phyloP scores from a whole-genome alignment of 495 filamentous ascomycete genomes.

The Hypoxylon lienhwacheense region DNA sequence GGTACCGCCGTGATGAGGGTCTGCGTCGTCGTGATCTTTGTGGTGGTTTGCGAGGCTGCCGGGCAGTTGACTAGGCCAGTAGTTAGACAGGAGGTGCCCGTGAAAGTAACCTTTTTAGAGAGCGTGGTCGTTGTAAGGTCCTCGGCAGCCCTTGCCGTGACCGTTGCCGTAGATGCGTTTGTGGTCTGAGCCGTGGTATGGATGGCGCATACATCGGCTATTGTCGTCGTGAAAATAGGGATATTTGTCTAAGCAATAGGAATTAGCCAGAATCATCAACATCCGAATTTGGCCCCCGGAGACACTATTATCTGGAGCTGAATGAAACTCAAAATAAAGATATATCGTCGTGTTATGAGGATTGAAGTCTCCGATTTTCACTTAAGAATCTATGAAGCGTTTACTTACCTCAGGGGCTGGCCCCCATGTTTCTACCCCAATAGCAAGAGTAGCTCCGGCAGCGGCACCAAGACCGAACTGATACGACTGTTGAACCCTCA shows the following conservation, averaged over 20 bases:
- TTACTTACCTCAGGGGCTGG: constrained; percentile 38
- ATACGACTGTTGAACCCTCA: constrained; percentile 52
- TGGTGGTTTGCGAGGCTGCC: constrained; percentile 46
- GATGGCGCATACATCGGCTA: constrained; percentile 51
- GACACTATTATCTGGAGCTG: too few species aligned
- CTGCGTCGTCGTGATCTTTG: constrained; percentile 35
- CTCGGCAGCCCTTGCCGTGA: constrained; percentile 36
- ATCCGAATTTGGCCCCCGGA: too few species aligned
- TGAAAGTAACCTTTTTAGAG: constrained; percentile 40
- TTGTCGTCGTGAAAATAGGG: constrained; percentile 57
- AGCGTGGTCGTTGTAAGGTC: constrained; percentile 43
- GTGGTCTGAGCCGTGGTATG: constrained; percentile 20
- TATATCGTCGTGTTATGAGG: too few species aligned
- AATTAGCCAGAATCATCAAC: too few species aligned
- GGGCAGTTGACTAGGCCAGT: constrained; percentile 52
- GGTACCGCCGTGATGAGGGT: constrained; percentile 45
- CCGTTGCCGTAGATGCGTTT: constrained; percentile 31
- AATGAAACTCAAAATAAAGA: neutral
- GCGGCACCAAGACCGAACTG: constrained; percentile 52
- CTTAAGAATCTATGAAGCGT: neutral
- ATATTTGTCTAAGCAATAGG: constrained; percentile 41
- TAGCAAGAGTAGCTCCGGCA: constrained; percentile 53
- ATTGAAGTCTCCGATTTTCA: too few species aligned
- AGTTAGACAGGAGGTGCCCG: constrained; percentile 44
- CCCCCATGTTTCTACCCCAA: constrained; percentile 53